phyloP scores from a whole-genome alignment of 2,329 filamentous ascomycete species.

The Fusarium acutatum region DNA sequence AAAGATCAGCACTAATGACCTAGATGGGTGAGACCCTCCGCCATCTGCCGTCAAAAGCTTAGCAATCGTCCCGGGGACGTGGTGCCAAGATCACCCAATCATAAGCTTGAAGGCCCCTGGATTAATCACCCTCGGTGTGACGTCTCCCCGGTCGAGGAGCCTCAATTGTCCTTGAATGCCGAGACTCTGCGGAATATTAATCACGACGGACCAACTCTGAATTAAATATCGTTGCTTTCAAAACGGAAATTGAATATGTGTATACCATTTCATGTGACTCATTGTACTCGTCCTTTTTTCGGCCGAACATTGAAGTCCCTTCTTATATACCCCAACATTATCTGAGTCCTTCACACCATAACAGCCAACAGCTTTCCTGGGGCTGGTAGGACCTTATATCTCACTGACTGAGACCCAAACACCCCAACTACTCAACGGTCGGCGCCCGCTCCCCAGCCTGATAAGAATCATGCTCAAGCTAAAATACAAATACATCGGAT shows the following conservation, averaged over 20 bases:
- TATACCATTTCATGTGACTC: background rate
- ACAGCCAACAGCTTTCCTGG: background rate
- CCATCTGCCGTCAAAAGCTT: conserved; percentile 16
- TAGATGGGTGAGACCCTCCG: background rate
- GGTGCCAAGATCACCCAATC: conserved; percentile 22
- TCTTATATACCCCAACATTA: background rate
- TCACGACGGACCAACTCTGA: background rate
- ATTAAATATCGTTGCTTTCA: background rate
- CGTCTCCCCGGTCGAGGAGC: conserved; percentile 21
- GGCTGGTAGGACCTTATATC: background rate
- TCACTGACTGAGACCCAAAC: conserved; percentile 3
- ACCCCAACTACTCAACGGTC: conserved; percentile 1
- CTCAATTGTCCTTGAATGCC: background rate
- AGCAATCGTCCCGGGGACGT: conserved; percentile 30
- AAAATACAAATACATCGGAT: conserved; percentile 21
- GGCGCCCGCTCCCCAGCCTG: background rate
- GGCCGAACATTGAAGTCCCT: background rate
- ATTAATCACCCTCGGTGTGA: conserved; percentile 38
- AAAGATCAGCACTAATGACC: conserved; percentile 31
- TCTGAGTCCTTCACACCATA: background rate
- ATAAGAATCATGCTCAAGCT: conserved; percentile 4
- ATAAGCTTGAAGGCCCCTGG: conserved; percentile 1
- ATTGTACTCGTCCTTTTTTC: background rate
- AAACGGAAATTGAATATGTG: background rate
- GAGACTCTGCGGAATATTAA: background rate